Evolutionary conservation across 345 rosid species (phyloP), one percentile per base, ranked within the genome.

Genomic region (Corchorus olitorius): DNA sequence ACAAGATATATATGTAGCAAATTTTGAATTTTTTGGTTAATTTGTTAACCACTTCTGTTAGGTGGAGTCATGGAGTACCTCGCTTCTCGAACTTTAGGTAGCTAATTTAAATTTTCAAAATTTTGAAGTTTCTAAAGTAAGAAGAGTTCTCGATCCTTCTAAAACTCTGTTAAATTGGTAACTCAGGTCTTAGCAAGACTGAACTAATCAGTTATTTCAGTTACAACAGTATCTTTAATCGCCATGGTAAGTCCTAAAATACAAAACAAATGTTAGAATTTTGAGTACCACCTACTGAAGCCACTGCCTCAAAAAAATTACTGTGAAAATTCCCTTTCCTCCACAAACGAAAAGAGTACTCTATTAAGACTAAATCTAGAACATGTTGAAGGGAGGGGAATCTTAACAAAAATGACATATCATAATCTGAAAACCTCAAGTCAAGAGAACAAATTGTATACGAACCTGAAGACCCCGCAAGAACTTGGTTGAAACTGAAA

Each of bases 191-290:
- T 6, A n/a, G 17, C 67, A 62, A 56, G 43, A 74, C 77, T 49
- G 45, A 74, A 46, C 3, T 46, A 34, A 74, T 15, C n/a, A 49
- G 20, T 48, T 49, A n/a, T 48, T 46, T 62, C 75, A 70, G 61
- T 50, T 70, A 13, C 4, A 52, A 27, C 11, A 27, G 45, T 6
- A 45, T 60, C 34, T 17, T 55, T 55, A 55, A 53, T 58, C 41
- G 22, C 39, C 22, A n/a, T 50, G 16, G 12, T 10, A n/a, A 27
- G 59, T 61, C 54, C 12, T 48, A 46, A 33, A 74, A 58, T 27
- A 61, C 6, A 39, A 39, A 39, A 39, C 43, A 3, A 39, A 39
- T 27, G 27, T 39, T 39, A 50, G 33, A 50, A 73, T 59, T 59
- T 64, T n/a, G n/a, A n/a, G n/a, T n/a, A n/a, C n/a, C n/a, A n/a